Percentiles rank a stretch among this genome's conserved stretches.
Evolutionary conservation across 208 protist genomes (phyloP).

Genomic region (Acanthamoeba lenticulata): DNA sequence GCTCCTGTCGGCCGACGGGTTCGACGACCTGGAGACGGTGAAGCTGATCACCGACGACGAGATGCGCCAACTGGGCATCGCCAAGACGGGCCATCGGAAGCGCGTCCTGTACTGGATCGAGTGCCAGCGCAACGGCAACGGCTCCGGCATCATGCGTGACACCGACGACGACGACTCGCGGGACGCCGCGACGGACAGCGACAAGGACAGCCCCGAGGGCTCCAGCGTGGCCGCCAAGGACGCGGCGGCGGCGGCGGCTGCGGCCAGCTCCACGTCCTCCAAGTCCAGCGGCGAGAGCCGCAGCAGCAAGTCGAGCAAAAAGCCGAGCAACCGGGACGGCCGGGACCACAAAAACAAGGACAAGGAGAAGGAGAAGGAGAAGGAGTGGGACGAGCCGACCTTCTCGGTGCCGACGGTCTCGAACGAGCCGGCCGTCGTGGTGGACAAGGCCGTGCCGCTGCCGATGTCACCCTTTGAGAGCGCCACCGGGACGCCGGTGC

Average conservation of each 20-base stretch:
- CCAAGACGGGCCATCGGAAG: conserved; percentile 58
- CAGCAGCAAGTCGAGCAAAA: not conserved
- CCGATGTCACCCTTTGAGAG: not conserved
- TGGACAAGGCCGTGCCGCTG: not conserved
- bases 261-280: not conserved
- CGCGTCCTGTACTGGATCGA: conserved; percentile 59
- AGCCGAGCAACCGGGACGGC: not conserved
- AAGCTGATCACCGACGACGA: conserved; percentile 67
- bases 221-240: not conserved
- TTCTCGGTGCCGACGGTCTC: not conserved
- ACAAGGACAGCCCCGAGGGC: not conserved
- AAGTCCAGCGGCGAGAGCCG: not conserved
- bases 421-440: not conserved
- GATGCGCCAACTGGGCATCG: conserved; percentile 39
- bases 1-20: conserved; percentile 26
- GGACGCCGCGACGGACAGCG: not conserved
- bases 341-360: not conserved
- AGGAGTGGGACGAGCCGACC: not conserved
- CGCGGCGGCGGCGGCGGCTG: not conserved
- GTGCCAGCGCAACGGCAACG: not conserved
- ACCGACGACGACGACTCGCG: not conserved
- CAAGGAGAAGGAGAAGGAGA: not conserved
- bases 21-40: conserved; percentile 60
- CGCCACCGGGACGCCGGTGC: too few relatives aligned
- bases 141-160: conserved; percentile 27